phyloP scores from a whole-genome alignment of 208 protist species.

The Trypanosoma boissoni region DNA sequence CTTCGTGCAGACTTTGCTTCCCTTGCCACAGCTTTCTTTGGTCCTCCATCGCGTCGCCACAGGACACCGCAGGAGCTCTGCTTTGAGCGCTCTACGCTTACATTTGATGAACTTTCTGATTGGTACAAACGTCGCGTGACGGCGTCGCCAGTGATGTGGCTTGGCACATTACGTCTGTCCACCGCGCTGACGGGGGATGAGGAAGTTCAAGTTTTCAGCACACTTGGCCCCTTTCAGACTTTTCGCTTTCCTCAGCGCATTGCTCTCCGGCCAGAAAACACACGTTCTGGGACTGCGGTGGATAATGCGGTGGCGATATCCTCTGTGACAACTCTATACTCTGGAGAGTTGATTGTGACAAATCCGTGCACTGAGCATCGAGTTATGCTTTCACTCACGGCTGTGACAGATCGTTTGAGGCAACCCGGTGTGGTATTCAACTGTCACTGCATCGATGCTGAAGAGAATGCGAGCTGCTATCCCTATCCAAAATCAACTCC shows the following conservation, averaged over 20 bases:
- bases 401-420: conserved; percentile 9
- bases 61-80: conserved; percentile 6
- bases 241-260: conserved; percentile 48
- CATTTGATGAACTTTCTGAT: conserved; percentile 57
- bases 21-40: conserved; percentile 57
- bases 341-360: conserved; percentile 45
- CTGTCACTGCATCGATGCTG: conserved; percentile 9
- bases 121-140: conserved; percentile 41
- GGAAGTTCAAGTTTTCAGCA: conserved; percentile 75
- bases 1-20: conserved; percentile 41
- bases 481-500: not conserved
- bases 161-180: conserved; percentile 62
- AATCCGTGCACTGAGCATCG: conserved; percentile 36
- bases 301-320: conserved; percentile 14
- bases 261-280: conserved; percentile 1
- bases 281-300: not conserved
- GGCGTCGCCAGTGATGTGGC: conserved; percentile 67
- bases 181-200: conserved; percentile 66
- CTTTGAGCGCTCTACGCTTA: conserved; percentile 24
- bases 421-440: conserved; percentile 5
- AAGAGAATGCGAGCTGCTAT: not conserved
- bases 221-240: conserved; percentile 64
- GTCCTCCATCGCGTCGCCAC: conserved; percentile 32
- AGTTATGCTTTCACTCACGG: conserved; percentile 22
- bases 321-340: conserved; percentile 33